Percentiles rank a stretch among this genome's conserved stretches.
Evolutionary conservation across 2,329 filamentous ascomycete species (phyloP).

Genomic region (Fusarium proliferatum): DNA sequence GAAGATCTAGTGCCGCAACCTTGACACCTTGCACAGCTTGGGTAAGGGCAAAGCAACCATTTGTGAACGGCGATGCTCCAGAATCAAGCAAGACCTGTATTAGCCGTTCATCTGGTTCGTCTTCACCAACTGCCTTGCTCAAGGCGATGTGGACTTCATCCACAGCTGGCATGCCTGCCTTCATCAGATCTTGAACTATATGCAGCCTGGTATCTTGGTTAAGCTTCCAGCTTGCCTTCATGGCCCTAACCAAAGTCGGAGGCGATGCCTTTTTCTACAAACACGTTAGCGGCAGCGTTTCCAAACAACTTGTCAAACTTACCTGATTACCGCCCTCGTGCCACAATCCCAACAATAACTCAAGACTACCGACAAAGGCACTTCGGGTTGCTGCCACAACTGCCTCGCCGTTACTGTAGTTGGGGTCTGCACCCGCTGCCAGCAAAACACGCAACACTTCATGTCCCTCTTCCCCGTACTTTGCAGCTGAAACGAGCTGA

Average conservation of each 20-base stretch:
- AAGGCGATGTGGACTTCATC: constrained; percentile 64
- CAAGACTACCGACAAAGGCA: constrained; percentile 61
- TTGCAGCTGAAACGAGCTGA: constrained; percentile 64
- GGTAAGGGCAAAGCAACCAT: constrained; percentile 64
- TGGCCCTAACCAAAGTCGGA: constrained; percentile 59
- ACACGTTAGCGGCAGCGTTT: constrained; percentile 25
- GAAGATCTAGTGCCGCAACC: constrained; percentile 53
- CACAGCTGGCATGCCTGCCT: constrained; percentile 59
- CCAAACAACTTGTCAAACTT: constrained; percentile 32
- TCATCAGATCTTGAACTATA: constrained; percentile 62
- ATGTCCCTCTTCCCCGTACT: constrained; percentile 61
- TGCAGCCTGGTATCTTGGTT: constrained; percentile 60
- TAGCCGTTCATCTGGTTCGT: constrained; percentile 60
- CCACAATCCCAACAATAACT: constrained; percentile 62
- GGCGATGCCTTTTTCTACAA: constrained; percentile 59
- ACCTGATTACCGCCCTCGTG: constrained; percentile 56
- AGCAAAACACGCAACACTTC: constrained; percentile 63
- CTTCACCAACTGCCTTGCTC: constrained; percentile 64
- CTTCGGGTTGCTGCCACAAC: constrained; percentile 65
- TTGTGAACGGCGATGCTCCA: constrained; percentile 63
- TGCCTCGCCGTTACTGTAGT: constrained; percentile 66
- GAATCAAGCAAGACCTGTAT: constrained; percentile 61
- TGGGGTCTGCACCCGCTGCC: constrained; percentile 63
- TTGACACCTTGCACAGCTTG: constrained; percentile 58
- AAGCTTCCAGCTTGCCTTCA: constrained; percentile 66